phyloP scores from a whole-genome alignment of 805 yeast species.

The Metschnikowia corniflorae region DNA sequence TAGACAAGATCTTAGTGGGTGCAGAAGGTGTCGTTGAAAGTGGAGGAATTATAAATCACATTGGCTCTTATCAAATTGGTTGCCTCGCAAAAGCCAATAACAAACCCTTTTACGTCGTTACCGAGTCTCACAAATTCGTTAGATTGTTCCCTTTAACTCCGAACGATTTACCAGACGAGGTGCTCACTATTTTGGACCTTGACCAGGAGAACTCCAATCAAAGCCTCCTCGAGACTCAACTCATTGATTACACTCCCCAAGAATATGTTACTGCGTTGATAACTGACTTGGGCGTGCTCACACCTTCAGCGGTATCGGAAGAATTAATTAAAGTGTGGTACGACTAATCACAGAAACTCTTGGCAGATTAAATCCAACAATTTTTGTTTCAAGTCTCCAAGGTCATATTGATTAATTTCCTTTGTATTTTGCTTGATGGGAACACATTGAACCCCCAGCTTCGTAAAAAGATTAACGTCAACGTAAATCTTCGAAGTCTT shows the following conservation, averaged over 20 bases:
- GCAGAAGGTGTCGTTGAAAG: conserved; percentile 99
- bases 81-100: conserved; percentile 86
- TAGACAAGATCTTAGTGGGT: conserved; percentile 92
- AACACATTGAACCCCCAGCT: conserved; percentile 47
- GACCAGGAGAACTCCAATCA: conserved; percentile 21
- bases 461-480: conserved; percentile 37
- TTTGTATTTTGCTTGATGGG: conserved; percentile 27
- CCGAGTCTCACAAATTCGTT: conserved; percentile 94
- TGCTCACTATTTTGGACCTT: conserved; percentile 23
- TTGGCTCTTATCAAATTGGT: conserved; percentile 94
- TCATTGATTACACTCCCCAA: conserved; percentile 92
- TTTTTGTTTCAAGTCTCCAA: conserved; percentile 32
- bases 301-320: conserved; percentile 98
- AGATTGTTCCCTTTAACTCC: conserved; percentile 93
- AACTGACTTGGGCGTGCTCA: conserved; percentile 93
- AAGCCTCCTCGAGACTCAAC: conserved; percentile 27
- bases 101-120: conserved; percentile 90
- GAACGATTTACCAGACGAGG: conserved; percentile 70
- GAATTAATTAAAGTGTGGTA: conserved; percentile 98
- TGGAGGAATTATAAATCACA: conserved; percentile 94
- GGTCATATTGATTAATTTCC: conserved; percentile 36
- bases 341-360: conserved; percentile 45
- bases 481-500: conserved; percentile 49
- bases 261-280: conserved; percentile 92
- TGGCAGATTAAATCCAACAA: not conserved